Base-by-base conservation (phyloP, 2,329 filamentous ascomycete species). In the Hypomyces perniciosus region DNA sequence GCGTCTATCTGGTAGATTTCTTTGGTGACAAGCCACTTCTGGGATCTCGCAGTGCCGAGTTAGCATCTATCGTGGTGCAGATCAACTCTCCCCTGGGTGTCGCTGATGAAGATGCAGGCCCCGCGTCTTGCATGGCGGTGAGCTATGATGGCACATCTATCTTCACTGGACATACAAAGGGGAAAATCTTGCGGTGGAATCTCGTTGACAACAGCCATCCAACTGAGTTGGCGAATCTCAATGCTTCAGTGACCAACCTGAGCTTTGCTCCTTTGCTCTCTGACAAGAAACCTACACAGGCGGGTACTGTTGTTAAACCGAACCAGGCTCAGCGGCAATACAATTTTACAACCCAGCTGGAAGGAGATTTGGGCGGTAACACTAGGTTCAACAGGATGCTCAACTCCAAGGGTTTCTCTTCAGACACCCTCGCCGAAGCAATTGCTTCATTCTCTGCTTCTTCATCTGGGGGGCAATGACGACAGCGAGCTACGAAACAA, bases 101-200 rank as follows among this genome's bases (percentile, higher is more conserved):
- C 52, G 75, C 79, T 6, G 81, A 84, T 34, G 72, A 78, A 42
- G 83, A 89, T 47, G 77, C 60, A 20, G 88, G 88, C 9, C 75
- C 80, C 9, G 80, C 80, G 4, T 78, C 83, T 27, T 88, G 86
- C 61, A 65, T 96, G 51, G 79, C 80, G 20, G 69, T 95, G 48
- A 91, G 82, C 62, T 91, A 93, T 67, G 92, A 96, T 65, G 88
- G 89, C 28, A 90, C 85, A 40, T 80, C 77, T 6, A 72, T 96
- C 26, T 68, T 96, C 28, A 90, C 90, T 3, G 91, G 91, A 5
- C 91, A 97, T 62, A 73, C 80, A 13, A 86, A 80, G 59, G 92
- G 92, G 46, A 88, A 87, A 61, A 78, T 96, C 38, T 72, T 89
- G 31, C 77, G 79, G 48, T 97, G 92, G 92, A 88, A 89, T 64